Evolutionary conservation across 2,329 filamentous ascomycete genomes (phyloP).

Genomic region (Hypoxylon sp.): DNA sequence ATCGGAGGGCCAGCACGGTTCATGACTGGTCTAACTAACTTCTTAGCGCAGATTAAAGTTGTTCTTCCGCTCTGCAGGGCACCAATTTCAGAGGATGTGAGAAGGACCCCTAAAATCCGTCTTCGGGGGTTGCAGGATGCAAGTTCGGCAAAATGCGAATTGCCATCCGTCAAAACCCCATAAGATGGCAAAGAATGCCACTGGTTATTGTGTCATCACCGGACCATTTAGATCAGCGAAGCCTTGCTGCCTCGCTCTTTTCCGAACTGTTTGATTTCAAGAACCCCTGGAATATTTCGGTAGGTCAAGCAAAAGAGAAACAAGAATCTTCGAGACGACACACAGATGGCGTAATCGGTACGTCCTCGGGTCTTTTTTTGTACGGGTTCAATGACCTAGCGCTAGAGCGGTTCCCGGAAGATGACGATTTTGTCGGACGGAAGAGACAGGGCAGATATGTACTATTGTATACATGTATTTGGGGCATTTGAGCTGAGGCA

Average conservation of each 20-base stretch:
- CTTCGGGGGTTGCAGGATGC: slow-evolving; percentile 36
- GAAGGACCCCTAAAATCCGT: slow-evolving; percentile 41
- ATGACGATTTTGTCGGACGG: slow-evolving; percentile 41
- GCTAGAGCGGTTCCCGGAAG: slow-evolving; percentile 30
- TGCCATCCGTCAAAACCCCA: slow-evolving; percentile 42
- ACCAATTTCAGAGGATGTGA: slow-evolving; percentile 35
- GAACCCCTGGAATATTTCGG: slow-evolving; percentile 5
- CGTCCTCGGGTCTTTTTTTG: slow-evolving; percentile 39
- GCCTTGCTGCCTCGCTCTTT: slow-evolving; percentile 14
- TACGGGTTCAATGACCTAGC: slow-evolving; percentile 37
- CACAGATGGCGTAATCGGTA: slow-evolving; percentile 44
- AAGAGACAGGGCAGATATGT: slow-evolving; percentile 27
- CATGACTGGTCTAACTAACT: slow-evolving; percentile 32
- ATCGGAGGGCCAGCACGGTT: slow-evolving; percentile 30
- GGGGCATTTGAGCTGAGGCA: slow-evolving; percentile 41
- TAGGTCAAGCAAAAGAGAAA: slow-evolving; percentile 13
- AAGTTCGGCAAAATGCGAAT: slow-evolving; percentile 41
- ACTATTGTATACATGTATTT: slow-evolving; percentile 11
- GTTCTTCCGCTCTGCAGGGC: slow-evolving; percentile 41
- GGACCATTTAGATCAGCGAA: slow-evolving; percentile 16
- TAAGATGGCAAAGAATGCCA: slow-evolving; percentile 38
- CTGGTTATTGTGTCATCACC: slow-evolving; percentile 22
- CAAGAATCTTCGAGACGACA: slow-evolving; percentile 37
- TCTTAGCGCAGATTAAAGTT: slow-evolving; percentile 43
- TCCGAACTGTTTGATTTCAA: slow-evolving; percentile 5